Evolutionary conservation across 2,329 filamentous ascomycete genomes (phyloP).

Genomic region (Hypoxylon sp.): DNA sequence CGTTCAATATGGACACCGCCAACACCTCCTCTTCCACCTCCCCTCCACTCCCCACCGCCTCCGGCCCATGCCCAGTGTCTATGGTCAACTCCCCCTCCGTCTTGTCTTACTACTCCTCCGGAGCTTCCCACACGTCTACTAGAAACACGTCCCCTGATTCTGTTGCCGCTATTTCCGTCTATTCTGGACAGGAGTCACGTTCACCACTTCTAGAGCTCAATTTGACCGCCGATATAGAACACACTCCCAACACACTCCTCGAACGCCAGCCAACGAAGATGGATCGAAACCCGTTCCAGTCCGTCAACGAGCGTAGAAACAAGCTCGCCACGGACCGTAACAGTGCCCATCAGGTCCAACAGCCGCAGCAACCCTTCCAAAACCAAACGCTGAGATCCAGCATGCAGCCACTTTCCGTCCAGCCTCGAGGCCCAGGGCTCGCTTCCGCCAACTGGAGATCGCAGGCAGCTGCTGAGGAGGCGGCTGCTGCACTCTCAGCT

Average conservation of each 20-base stretch:
- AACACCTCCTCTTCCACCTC: constrained; percentile 24
- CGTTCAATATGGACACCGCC: constrained; percentile 47
- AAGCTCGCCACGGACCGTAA: constrained; percentile 46
- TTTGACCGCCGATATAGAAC: constrained; percentile 41
- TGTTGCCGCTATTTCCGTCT: constrained; percentile 20
- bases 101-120: constrained; percentile 50
- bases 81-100: constrained; percentile 46
- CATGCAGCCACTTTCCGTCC: constrained; percentile 28
- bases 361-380: constrained; percentile 29
- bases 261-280: constrained; percentile 43
- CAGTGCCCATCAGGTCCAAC: constrained; percentile 33
- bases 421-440: constrained; percentile 44
- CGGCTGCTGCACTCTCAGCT: constrained; percentile 15
- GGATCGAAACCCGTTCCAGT: constrained; percentile 50
- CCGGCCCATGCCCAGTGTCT: constrained; percentile 32
- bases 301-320: constrained; percentile 48
- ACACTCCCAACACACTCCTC: constrained; percentile 37
- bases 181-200: constrained; percentile 37
- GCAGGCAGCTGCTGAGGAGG: constrained; percentile 38
- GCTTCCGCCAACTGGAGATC: constrained; percentile 51
- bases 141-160: constrained; percentile 47
- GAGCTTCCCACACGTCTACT: constrained; percentile 46
- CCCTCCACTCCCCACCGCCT: constrained; percentile 36
- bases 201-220: constrained; percentile 46
- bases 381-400: constrained; percentile 36